phyloP scores from a whole-genome alignment of 176 grass and related monocot genomes.

The Typha latifolia region DNA sequence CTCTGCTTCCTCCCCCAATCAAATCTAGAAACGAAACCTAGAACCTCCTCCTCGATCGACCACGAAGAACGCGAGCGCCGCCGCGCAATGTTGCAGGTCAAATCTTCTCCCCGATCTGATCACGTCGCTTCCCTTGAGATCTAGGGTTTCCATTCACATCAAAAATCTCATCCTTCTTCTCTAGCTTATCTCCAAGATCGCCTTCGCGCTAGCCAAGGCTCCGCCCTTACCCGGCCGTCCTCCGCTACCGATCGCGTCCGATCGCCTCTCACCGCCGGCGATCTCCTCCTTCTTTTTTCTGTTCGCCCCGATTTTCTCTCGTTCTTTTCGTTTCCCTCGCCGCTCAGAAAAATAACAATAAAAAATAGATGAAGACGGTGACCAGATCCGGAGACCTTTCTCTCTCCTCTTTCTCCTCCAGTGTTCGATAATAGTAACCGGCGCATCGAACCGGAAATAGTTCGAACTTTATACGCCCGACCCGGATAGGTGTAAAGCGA shows the following conservation, averaged over 20 bases:
- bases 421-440: background rate
- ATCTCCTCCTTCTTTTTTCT: background rate
- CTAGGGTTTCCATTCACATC: conserved; percentile 12
- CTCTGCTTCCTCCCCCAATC: background rate
- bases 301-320: conserved; percentile 19
- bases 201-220: conserved; percentile 10
- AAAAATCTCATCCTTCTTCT: conserved; percentile 5
- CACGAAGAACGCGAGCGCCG: background rate
- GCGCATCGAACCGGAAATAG: no score
- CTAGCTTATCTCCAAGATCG: conserved; percentile 12
- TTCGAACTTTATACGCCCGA: no score
- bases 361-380: background rate
- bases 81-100: background rate
- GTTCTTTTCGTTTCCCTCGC: conserved; percentile 15
- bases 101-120: conserved; percentile 2
- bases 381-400: conserved; percentile 16
- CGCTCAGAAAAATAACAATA: conserved; percentile 6
- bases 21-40: background rate
- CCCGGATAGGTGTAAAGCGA: no score
- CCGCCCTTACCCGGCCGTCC: background rate
- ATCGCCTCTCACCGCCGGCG: background rate
- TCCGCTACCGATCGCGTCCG: background rate
- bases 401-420: conserved; percentile 11
- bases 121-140: background rate
- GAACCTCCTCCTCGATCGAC: background rate